Evolutionary conservation across 2,329 filamentous ascomycete species (phyloP), one percentile per base, ranked within the genome.

Genomic region (Xylaria polymorpha): DNA sequence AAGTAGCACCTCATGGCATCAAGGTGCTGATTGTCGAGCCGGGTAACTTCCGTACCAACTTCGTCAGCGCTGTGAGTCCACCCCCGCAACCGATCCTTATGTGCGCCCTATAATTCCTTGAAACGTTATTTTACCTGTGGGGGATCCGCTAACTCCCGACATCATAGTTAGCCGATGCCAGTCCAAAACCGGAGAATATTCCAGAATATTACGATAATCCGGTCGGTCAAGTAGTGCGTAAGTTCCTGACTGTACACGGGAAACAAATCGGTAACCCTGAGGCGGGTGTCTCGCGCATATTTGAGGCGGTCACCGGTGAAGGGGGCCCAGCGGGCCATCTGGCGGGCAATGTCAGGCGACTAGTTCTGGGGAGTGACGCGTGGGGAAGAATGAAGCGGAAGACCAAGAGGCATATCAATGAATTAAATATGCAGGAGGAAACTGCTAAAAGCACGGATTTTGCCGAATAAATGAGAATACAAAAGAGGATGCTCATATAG

Each of bases 11-110:
- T 0, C 79, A 83, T 66, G 74, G 74, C n/a, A 76, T 83, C 48
- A 61, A 73, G 1, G 80, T 83, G 1, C 71, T 84, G 5, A 74
- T 83, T 29, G 80, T 83, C 2, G 80, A 83, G 71, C 81, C 81
- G 0, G 82, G 82, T 1, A 78, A 75, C 1, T 83, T 83, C 73
- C 77, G 81, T 0, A 84, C 82, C 0, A 80, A 81, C 20, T 83
- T 84, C 69, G 71, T 81, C 3, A 63, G 60, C 53, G 64, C 59
- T 43, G 59, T 67, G 10, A 67, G 59, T 58, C 3, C n/a, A n/a
- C n/a, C n/a, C n/a, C n/a, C n/a, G n/a, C n/a, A n/a, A n/a, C n/a
- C n/a, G n/a, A n/a, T n/a, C n/a, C n/a, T n/a, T n/a, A n/a, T n/a
- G n/a, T n/a, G n/a, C n/a, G n/a, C n/a, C n/a, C n/a, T n/a, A n/a